Evolutionary conservation across 116 monocot genomes (phyloP), one percentile per base, ranked within the genome.

Genomic region (Papilionanthe hybrid): DNA sequence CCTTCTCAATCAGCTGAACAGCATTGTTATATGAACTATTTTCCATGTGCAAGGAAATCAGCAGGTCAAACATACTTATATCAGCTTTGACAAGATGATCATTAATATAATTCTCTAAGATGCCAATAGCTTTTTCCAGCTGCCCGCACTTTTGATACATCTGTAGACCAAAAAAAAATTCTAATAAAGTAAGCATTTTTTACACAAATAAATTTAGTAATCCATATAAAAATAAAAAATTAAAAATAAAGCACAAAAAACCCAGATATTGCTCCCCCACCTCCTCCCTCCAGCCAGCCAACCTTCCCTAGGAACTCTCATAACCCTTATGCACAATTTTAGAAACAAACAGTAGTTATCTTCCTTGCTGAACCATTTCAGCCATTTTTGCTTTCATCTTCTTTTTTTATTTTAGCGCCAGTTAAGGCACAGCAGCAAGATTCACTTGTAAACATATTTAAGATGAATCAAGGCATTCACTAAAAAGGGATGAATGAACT

Each of bases 81-180:
- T 92, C 84, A 55, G 76, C 78, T 84, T 89, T 78, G 66, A 77
- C 65, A 80, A 69, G 55, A 85, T 79, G 48, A 78, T 67, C 55
- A 78, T 86, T 86, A 58, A 89, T 65, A 88, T 87, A 90, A 63
- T 90, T 88, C 82, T 95, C 95, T 28, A 99, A 75, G 77, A 95
- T 77, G 72, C 68, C 74, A 42, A 93, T 82, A 47, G 87, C 93
- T 79, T 75, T 91, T 48, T 89, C 92, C 79, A 84, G 32, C 55
- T 82, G 86, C 30, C 95, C 90, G 82, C 87, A 93, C 42, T 88
- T 87, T 47, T 80, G 72, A 71, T 91, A 88, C 90, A 99, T 94
- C 95, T 93, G 88, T 58, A 85, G 3, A 82, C 10, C 25, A 84
- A 76, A 77, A 84, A 76, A 77, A 19, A 67, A 20, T 0, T 44